Conservation (phyloP, 192 early-diverging fungal species). For the Rhizophagus sp. region DNA sequence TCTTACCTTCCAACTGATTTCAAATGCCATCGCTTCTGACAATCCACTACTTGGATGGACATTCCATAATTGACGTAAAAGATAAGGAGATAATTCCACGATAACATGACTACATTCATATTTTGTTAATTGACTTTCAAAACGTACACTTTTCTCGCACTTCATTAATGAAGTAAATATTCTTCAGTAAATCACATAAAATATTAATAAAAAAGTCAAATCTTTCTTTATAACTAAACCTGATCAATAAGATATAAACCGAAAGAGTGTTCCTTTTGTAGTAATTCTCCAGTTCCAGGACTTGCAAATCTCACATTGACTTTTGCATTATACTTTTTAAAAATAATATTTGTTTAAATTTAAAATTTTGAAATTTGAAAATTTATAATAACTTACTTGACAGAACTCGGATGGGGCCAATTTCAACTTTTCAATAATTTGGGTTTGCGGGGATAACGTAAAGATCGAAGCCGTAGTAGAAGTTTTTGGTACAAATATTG, state of each 20-base stretch:
- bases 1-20: background rate
- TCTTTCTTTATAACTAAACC: background rate
- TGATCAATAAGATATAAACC: slow-evolving; percentile 44
- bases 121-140: background rate
- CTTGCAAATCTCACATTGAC: slow-evolving; percentile 33
- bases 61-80: slow-evolving; percentile 11
- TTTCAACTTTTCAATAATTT: slow-evolving; percentile 24
- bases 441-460: slow-evolving; percentile 7
- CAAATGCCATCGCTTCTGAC: background rate
- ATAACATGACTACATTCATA: background rate
- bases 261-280: slow-evolving; percentile 42
- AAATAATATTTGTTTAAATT: background rate
- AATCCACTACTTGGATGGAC: slow-evolving; percentile 5
- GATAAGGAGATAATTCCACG: background rate
- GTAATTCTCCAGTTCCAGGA: slow-evolving; percentile 40
- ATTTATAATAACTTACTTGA: slow-evolving; percentile 10
- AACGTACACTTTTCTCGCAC: background rate
- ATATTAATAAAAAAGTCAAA: background rate
- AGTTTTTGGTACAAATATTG: slow-evolving; percentile 25
- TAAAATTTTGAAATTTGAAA: background rate
- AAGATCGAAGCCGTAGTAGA: slow-evolving; percentile 14
- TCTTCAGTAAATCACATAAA: background rate
- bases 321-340: slow-evolving; percentile 24
- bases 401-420: background rate
- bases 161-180: background rate